Percentiles rank a stretch among this genome's conserved stretches.
phyloP scores from a whole-genome alignment of 2,329 filamentous ascomycete species.

The Beauveria australis region DNA sequence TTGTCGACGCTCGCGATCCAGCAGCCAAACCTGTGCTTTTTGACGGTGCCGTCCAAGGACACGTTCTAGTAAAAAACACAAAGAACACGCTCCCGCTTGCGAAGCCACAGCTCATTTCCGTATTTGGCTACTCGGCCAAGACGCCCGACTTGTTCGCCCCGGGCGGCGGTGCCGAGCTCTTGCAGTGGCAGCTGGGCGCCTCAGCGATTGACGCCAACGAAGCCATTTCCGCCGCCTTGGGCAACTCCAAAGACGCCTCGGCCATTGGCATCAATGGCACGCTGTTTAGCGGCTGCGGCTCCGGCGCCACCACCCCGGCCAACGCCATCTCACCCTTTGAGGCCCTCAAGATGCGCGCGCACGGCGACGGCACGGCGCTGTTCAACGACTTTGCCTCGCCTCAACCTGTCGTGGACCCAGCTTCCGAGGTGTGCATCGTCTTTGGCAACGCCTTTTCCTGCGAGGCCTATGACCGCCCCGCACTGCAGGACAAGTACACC shows the following conservation, averaged over 20 bases:
- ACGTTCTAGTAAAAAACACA: constrained; percentile 56
- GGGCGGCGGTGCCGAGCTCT: constrained; percentile 19
- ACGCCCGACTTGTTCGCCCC: constrained; percentile 36
- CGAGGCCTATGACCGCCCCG: constrained; percentile 59
- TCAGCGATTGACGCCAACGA: constrained; percentile 27
- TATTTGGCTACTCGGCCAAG: constrained; percentile 55
- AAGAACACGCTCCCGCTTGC: constrained; percentile 47
- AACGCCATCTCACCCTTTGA: constrained; percentile 46
- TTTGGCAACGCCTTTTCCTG: constrained; percentile 62
- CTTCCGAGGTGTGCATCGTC: constrained; percentile 57
- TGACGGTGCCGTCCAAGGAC: constrained; percentile 53
- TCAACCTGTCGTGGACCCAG: constrained; percentile 39
- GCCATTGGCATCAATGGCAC: constrained; percentile 38
- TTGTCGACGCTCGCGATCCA: constrained; percentile 47
- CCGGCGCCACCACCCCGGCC: constrained; percentile 38
- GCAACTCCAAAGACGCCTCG: constrained; percentile 16
- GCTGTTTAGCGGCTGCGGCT: constrained; percentile 36
- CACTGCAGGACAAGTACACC: constrained; percentile 57
- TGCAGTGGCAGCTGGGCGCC: constrained; percentile 28
- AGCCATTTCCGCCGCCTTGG: constrained; percentile 18
- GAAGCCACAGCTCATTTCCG: constrained; percentile 40
- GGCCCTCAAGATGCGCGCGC: constrained; percentile 42
- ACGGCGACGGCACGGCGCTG: constrained; percentile 47
- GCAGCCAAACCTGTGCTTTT: constrained; percentile 32
- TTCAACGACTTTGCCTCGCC: constrained; percentile 49